Base-by-base conservation (phyloP, 2,329 filamentous ascomycete genomes). In the Dactylellina drechsleri region DNA sequence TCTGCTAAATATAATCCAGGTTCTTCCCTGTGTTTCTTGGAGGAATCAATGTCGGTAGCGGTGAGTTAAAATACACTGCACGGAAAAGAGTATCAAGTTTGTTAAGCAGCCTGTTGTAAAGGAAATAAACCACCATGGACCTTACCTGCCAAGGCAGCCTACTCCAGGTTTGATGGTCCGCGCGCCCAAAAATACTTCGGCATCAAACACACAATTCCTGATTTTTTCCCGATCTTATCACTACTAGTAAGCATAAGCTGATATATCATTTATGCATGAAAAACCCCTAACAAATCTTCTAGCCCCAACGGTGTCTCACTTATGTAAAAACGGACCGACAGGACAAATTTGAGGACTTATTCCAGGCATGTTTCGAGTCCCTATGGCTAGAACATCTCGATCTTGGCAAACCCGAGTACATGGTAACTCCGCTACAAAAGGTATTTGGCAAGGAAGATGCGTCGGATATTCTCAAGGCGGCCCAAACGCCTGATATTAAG, bases 11-110 rank as follows among this genome's bases (percentile, higher is more conserved):
- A 41, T 49, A 23, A 5, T 59, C 31, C 31, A 60, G 50, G 12
- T 23, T 16, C 23, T 53, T 90, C 77, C 92, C 92, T 13, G 85
- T 93, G 60, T 89, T 93, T 79, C 84, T 94, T 13, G 89, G 88
- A 26, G 90, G 85, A 53, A 87, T 92, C 79, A 91, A 89, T 79
- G 83, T 23, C 16, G 57, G 58, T 20, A 28, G 77, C 87, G 18
- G 76, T 77, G 62, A 28, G 2, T 41, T 3, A 4, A 1, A 13
- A 16, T 16, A 18, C 1, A 15, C 23, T 20, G 50, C 3, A 3
- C 1, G 8, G 20, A 36, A 36, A 36, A 7, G 31, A 1, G 1
- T 8, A 10, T 8, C 31, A 3, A 7, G 5, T 36, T 36, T 2
- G 10, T 36, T 36, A 36, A 36, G 6, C 5, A 7, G 31, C 3